These are phyloP conservation scores for Cyclotella kingstonii DNA, from an alignment of 108 stramenopile species.

Conservation along the genomic window DNA sequence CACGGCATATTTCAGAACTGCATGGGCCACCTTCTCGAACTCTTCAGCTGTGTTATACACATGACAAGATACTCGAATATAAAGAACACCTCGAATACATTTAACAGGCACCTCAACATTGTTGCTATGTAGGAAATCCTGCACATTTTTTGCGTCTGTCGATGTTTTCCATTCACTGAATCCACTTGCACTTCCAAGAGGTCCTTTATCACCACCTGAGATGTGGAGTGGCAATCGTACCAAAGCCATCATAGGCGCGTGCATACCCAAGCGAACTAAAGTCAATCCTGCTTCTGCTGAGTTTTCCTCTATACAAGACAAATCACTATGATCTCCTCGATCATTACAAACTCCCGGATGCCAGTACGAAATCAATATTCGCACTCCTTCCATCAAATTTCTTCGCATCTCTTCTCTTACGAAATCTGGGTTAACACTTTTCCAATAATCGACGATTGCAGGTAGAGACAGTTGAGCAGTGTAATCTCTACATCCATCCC, in stretches of 20 bases:
- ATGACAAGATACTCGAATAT: conserved; percentile 63
- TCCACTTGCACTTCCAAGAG: neutral
- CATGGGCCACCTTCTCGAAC: conserved; percentile 48
- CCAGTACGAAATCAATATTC: conserved; percentile 49
- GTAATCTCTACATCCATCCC: conserved; percentile 78
- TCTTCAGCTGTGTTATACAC: conserved; percentile 64
- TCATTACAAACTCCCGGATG: conserved; percentile 36
- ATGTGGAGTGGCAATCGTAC: conserved; percentile 51
- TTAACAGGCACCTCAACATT: conserved; percentile 69
- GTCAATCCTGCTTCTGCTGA: conserved; percentile 37
- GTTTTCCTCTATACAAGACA: conserved; percentile 6
- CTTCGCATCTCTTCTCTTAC: conserved; percentile 33
- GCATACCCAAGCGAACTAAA: conserved; percentile 41
- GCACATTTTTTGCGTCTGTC: conserved; percentile 60
- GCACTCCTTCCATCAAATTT: conserved; percentile 45
- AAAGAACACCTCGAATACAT: conserved; percentile 57
- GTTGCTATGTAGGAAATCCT: conserved; percentile 59
- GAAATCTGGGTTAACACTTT: neutral
- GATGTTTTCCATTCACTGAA: conserved; percentile 34
- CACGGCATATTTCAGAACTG: conserved; percentile 10
- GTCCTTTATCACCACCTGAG: conserved; percentile 9
- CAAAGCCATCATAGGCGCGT: conserved; percentile 65
- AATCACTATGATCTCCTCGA: conserved; percentile 9
- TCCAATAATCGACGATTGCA: conserved; percentile 58
- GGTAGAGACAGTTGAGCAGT: conserved; percentile 60